phyloP scores from a whole-genome alignment of 768 basidiomycete species.

The Epithele typhae region DNA sequence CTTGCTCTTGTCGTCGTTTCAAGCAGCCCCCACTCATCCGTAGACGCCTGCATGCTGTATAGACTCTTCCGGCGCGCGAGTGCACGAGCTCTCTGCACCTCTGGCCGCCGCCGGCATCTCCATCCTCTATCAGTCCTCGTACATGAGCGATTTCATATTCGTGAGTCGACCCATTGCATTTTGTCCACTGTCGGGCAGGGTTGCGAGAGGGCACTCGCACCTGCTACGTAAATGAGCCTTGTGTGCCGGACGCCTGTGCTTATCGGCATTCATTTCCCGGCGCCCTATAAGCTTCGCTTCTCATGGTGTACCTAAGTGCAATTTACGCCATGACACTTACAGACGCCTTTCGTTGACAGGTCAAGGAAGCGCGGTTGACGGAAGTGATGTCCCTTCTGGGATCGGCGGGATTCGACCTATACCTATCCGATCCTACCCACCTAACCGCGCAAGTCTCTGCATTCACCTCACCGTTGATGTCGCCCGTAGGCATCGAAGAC shows the following conservation, averaged over 20 bases:
- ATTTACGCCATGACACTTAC: no score
- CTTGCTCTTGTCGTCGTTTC: neutral
- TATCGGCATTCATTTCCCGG: no score
- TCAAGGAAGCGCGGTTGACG: conserved; percentile 60
- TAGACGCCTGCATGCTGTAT: neutral
- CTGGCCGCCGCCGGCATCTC: conserved; percentile 75
- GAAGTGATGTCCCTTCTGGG: conserved; percentile 58
- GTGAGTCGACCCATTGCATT: conserved; percentile 34
- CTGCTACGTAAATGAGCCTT: no score
- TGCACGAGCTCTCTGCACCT: conserved; percentile 72
- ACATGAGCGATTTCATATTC: conserved; percentile 80
- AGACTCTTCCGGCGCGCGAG: conserved; percentile 68
- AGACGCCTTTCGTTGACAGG: conserved; percentile 35
- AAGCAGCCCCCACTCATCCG: no score
- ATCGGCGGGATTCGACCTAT: conserved; percentile 63
- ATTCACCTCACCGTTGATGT: conserved; percentile 22
- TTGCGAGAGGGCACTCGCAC: no score
- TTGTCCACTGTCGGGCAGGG: no score
- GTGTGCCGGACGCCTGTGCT: no score
- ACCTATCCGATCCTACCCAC: conserved; percentile 24
- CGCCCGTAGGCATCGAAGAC: conserved; percentile 19
- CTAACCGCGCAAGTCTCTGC: conserved; percentile 24
- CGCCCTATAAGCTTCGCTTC: no score
- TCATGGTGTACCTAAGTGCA: no score
- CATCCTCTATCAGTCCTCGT: conserved; percentile 79